Evolutionary conservation across 306 rosid species (phyloP).

Genomic region (Lathyrus sativus): DNA sequence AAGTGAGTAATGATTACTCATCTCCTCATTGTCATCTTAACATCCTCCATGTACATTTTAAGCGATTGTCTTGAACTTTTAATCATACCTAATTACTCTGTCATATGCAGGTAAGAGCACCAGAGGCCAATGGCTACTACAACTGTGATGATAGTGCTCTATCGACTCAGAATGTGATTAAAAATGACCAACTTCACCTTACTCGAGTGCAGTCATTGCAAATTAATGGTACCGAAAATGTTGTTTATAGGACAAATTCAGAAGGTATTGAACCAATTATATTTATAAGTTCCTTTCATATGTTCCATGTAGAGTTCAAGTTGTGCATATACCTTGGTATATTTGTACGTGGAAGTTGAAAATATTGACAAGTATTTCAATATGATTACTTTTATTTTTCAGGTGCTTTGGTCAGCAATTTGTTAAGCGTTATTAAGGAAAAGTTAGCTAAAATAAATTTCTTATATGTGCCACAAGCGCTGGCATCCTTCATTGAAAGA

Average conservation of each 20-base stretch:
- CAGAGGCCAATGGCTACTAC: slow-evolving; percentile 64
- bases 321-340: slow-evolving; percentile 21
- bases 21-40: slow-evolving; percentile 30
- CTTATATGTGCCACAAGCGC: slow-evolving; percentile 44
- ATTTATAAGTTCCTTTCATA: slow-evolving; percentile 28
- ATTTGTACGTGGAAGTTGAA: slow-evolving; percentile 21
- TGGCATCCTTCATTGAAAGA: slow-evolving; percentile 59
- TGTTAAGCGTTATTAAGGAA: slow-evolving; percentile 50
- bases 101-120: slow-evolving; percentile 52
- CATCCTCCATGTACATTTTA: neutral
- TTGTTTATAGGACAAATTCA: slow-evolving; percentile 44
- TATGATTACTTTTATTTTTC: slow-evolving; percentile 29
- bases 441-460: slow-evolving; percentile 55
- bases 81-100: slow-evolving; percentile 3
- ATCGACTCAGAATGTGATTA: slow-evolving; percentile 40
- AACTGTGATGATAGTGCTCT: slow-evolving; percentile 74
- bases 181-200: slow-evolving; percentile 41
- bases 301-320: slow-evolving; percentile 12
- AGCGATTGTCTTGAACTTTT: slow-evolving; percentile 22
- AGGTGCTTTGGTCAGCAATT: slow-evolving; percentile 52
- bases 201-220: slow-evolving; percentile 41
- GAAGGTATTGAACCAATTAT: slow-evolving; percentile 53
- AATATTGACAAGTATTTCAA: slow-evolving; percentile 24
- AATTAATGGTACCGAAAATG: slow-evolving; percentile 36
- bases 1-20: slow-evolving; percentile 59